phyloP scores from a whole-genome alignment of 2,329 filamentous ascomycete genomes.

The Diaporthe citrichinensis region DNA sequence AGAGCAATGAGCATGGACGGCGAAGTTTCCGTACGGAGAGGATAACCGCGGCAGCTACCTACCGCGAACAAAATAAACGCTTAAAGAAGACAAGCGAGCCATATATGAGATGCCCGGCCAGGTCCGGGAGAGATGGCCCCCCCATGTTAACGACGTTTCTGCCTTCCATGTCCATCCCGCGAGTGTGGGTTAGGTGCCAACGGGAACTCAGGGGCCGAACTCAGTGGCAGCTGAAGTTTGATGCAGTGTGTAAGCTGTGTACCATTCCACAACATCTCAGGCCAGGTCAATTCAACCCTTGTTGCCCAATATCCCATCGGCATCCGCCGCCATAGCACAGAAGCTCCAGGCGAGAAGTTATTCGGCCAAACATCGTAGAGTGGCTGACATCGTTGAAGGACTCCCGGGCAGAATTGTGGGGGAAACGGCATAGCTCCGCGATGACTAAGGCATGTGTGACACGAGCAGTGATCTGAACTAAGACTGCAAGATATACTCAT shows the following conservation, averaged over 20 bases:
- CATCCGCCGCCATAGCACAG: background rate
- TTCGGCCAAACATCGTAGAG: background rate
- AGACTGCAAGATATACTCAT: slow-evolving; percentile 2
- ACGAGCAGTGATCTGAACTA: background rate
- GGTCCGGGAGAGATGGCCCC: background rate
- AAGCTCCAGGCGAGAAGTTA: background rate
- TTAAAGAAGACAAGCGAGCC: background rate
- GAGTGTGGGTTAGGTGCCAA: background rate
- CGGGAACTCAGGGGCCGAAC: background rate
- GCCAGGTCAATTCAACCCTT: background rate
- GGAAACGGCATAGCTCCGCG: background rate
- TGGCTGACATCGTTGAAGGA: background rate
- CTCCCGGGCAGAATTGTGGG: background rate
- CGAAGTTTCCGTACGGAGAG: background rate
- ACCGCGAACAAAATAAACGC: background rate
- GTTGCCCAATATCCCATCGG: background rate
- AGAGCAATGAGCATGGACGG: background rate
- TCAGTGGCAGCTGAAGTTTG: background rate
- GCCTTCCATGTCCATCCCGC: background rate
- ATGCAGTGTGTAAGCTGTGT: background rate
- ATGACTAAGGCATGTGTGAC: no score
- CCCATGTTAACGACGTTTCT: background rate
- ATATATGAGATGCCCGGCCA: background rate
- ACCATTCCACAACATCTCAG: background rate
- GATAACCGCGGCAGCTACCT: background rate